Percentiles rank a stretch among this genome's conserved stretches.
phyloP scores from a whole-genome alignment of 2,329 filamentous ascomycete species.

The Colletotrichum aenigma region DNA sequence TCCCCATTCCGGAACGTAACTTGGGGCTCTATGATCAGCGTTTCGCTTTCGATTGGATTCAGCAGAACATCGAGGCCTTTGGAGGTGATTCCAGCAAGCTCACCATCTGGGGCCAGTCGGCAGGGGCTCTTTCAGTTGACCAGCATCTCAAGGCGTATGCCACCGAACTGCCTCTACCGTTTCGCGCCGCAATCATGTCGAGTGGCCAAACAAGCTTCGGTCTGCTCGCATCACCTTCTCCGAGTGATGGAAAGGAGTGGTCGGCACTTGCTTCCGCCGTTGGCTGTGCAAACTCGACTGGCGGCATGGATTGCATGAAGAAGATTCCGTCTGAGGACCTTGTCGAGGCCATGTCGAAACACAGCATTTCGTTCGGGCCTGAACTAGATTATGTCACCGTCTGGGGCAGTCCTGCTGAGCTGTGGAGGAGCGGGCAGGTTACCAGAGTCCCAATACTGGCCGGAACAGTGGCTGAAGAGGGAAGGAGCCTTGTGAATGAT shows the following conservation, averaged over 20 bases:
- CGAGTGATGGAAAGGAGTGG: slow-evolving; percentile 20
- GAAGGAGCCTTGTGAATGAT: slow-evolving; percentile 24
- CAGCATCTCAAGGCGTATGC: slow-evolving; percentile 26
- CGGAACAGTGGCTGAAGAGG: slow-evolving; percentile 29
- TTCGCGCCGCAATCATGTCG: slow-evolving; percentile 30
- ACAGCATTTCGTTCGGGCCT: slow-evolving; percentile 10
- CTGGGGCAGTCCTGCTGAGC: slow-evolving; percentile 10
- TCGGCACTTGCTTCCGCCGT: slow-evolving; percentile 11
- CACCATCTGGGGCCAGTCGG: slow-evolving; percentile 38
- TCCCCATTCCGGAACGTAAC: slow-evolving; percentile 18
- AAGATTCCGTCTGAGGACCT: slow-evolving; percentile 18
- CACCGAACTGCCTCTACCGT: slow-evolving; percentile 17
- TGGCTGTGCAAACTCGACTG: slow-evolving; percentile 18
- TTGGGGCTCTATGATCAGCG: slow-evolving; percentile 32
- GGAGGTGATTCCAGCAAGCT: slow-evolving; percentile 31
- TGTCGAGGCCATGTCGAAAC: slow-evolving; percentile 13
- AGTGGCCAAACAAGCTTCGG: slow-evolving; percentile 33
- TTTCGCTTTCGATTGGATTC: slow-evolving; percentile 34
- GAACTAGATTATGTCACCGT: slow-evolving; percentile 25
- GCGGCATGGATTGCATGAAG: slow-evolving; percentile 26
- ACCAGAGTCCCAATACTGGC: slow-evolving; percentile 26
- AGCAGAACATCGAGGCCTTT: slow-evolving; percentile 32
- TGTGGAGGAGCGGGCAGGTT: slow-evolving; percentile 23
- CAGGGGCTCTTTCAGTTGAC: slow-evolving; percentile 29
- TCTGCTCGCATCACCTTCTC: slow-evolving; percentile 4